Evolutionary conservation across 2,329 filamentous ascomycete genomes (phyloP).

Genomic region (Chaetomium olivaceum): DNA sequence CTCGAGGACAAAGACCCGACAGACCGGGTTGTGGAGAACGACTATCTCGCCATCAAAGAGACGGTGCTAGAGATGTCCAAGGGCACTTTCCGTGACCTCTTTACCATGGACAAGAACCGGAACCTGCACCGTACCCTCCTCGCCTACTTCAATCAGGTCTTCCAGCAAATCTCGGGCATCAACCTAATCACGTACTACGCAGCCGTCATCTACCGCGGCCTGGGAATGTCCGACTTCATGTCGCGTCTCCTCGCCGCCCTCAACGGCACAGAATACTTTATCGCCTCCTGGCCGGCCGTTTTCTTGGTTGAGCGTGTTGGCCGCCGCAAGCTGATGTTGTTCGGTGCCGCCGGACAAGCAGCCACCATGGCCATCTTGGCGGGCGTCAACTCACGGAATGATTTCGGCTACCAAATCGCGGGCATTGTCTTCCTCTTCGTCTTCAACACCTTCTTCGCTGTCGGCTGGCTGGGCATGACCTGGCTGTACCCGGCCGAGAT

Average conservation of each 20-base stretch:
- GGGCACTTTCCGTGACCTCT: constrained; percentile 30
- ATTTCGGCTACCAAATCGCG: constrained; percentile 35
- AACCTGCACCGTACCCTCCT: constrained; percentile 32
- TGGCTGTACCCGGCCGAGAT: constrained; percentile 64
- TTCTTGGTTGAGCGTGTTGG: constrained; percentile 52
- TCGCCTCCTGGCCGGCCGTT: constrained; percentile 57
- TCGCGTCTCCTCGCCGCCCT: constrained; percentile 53
- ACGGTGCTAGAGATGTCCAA: constrained; percentile 27
- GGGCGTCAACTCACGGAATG: constrained; percentile 44
- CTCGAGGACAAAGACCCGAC: constrained; percentile 21
- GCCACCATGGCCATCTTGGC: constrained; percentile 68
- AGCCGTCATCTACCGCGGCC: constrained; percentile 45
- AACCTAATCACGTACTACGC: constrained; percentile 53
- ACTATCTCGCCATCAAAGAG: constrained; percentile 27
- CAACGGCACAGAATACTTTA: constrained; percentile 58
- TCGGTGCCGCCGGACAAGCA: constrained; percentile 56
- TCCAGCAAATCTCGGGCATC: constrained; percentile 40
- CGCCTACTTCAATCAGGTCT: constrained; percentile 32
- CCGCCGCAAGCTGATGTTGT: constrained; percentile 48
- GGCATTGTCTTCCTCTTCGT: constrained; percentile 49
- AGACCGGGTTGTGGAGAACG: constrained; percentile 20
- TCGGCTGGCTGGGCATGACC: constrained; percentile 55
- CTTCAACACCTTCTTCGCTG: constrained; percentile 55
- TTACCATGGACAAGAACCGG: constrained; percentile 32
- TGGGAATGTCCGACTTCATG: constrained; percentile 33